phyloP scores from a whole-genome alignment of 2,329 filamentous ascomycete genomes.

The Stagonosporopsis chrysanthemi region DNA sequence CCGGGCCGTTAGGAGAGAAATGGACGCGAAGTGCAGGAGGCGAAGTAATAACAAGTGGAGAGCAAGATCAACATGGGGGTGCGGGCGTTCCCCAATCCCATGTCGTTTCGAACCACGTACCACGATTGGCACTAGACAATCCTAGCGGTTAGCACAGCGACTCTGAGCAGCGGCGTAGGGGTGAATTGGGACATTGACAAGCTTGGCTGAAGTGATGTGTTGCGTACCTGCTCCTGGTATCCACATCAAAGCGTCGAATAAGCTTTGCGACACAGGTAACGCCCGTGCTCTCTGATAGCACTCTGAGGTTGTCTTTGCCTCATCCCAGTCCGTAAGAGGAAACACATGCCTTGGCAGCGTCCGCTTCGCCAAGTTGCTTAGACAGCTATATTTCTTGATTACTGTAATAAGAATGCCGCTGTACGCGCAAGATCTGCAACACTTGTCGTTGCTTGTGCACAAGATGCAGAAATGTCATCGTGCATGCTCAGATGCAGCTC shows the following conservation, averaged over 20 bases:
- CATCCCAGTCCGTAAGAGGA: slow-evolving; percentile 25
- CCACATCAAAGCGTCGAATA: slow-evolving; percentile 42
- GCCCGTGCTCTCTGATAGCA: slow-evolving; percentile 32
- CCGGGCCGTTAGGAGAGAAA: slow-evolving; percentile 33
- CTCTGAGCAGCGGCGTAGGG: slow-evolving; percentile 29
- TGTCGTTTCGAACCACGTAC: slow-evolving; percentile 40
- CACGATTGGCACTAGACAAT: slow-evolving; percentile 30
- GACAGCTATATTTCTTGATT: slow-evolving; percentile 20
- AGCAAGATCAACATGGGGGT: slow-evolving; percentile 28
- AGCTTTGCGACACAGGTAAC: slow-evolving; percentile 31
- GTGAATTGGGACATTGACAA: slow-evolving; percentile 33
- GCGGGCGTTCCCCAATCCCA: slow-evolving; percentile 25
- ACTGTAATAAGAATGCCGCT: slow-evolving; percentile 13
- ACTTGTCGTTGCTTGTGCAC: slow-evolving; percentile 12
- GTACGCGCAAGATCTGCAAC: slow-evolving; percentile 14
- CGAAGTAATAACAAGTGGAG: slow-evolving; percentile 36
- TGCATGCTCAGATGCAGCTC: neutral
- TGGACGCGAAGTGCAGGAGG: slow-evolving; percentile 28
- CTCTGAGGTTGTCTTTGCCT: slow-evolving; percentile 31
- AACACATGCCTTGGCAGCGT: slow-evolving; percentile 28
- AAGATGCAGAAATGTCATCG: neutral
- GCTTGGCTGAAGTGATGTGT: slow-evolving; percentile 44
- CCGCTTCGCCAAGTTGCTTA: slow-evolving; percentile 39
- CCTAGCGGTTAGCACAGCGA: slow-evolving; percentile 36
- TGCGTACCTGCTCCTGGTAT: slow-evolving; percentile 41